Evolutionary conservation across 805 yeast species (phyloP).

Genomic region (Yarrowia keelungensis): DNA sequence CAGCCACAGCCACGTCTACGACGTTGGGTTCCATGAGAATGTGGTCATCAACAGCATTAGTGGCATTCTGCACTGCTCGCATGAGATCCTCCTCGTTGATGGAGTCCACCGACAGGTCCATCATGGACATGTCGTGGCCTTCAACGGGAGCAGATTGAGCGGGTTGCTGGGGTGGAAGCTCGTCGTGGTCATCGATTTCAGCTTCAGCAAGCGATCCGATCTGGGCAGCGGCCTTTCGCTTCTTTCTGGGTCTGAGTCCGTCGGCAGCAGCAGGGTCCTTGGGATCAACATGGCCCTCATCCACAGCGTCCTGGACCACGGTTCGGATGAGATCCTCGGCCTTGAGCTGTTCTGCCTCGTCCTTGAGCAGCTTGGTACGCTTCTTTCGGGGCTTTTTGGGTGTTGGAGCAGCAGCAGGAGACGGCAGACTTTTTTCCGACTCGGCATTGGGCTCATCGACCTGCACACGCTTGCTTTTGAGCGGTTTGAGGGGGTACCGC

Average conservation of each 20-base stretch:
- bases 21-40: constrained; percentile 20
- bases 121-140: constrained; percentile 4
- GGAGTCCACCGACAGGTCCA: constrained; percentile 9
- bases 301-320: constrained; percentile 24
- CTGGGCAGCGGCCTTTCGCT: constrained; percentile 21
- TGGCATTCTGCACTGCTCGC: constrained; percentile 31
- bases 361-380: constrained; percentile 4
- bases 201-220: constrained; percentile 28
- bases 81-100: constrained; percentile 34
- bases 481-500: constrained; percentile 30
- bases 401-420: neutral
- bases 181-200: constrained; percentile 8
- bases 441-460: constrained; percentile 26
- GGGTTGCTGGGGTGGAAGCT: neutral
- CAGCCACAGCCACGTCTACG: constrained; percentile 26
- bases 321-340: constrained; percentile 31
- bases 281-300: constrained; percentile 23
- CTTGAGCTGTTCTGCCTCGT: constrained; percentile 27
- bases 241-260: constrained; percentile 14
- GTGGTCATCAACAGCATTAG: constrained; percentile 6
- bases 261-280: constrained; percentile 31
- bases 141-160: neutral
- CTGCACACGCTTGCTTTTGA: neutral
- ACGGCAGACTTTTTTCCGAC: constrained; percentile 16
- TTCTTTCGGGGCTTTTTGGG: constrained; percentile 13